Percentiles rank a stretch among this genome's conserved stretches.
These are phyloP conservation scores for Fusarium falciforme DNA, from an alignment of 2,329 filamentous ascomycete genomes.

Conservation along the genomic window DNA sequence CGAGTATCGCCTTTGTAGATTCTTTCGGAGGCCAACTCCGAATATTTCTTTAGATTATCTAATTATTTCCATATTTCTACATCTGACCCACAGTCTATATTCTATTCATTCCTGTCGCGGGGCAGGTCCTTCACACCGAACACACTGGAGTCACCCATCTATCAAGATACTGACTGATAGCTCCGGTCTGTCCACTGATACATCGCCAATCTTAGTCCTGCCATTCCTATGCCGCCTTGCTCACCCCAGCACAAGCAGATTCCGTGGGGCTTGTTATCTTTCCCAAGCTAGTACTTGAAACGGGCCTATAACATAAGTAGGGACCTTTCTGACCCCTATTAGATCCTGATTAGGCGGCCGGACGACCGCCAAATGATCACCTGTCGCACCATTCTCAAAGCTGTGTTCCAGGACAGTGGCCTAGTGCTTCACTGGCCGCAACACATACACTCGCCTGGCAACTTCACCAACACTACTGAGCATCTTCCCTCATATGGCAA, in stretches of 20 bases:
- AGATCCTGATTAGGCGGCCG: too few relatives aligned
- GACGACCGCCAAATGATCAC: too few relatives aligned
- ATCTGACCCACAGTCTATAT: not conserved
- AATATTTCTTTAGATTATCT: not conserved
- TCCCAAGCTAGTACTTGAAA: too few relatives aligned
- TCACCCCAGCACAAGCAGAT: too few relatives aligned
- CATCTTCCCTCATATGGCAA: not conserved
- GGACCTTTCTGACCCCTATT: too few relatives aligned
- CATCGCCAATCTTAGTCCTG: not conserved
- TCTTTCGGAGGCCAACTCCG: not conserved
- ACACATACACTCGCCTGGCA: not conserved
- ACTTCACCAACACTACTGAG: not conserved
- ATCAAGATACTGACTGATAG: not conserved
- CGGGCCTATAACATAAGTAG: too few relatives aligned
- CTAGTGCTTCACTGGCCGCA: too few relatives aligned
- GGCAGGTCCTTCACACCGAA: not conserved
- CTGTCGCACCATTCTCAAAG: too few relatives aligned
- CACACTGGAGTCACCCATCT: not conserved
- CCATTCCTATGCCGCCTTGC: too few relatives aligned
- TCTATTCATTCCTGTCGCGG: not conserved
- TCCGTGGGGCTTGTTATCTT: too few relatives aligned
- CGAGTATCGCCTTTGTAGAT: not conserved
- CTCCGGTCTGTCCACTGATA: not conserved
- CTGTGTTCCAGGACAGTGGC: too few relatives aligned
- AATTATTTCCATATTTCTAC: not conserved